Conservation (phyloP, 352 stramenopile species). For the Phytophthora sp. region DNA sequence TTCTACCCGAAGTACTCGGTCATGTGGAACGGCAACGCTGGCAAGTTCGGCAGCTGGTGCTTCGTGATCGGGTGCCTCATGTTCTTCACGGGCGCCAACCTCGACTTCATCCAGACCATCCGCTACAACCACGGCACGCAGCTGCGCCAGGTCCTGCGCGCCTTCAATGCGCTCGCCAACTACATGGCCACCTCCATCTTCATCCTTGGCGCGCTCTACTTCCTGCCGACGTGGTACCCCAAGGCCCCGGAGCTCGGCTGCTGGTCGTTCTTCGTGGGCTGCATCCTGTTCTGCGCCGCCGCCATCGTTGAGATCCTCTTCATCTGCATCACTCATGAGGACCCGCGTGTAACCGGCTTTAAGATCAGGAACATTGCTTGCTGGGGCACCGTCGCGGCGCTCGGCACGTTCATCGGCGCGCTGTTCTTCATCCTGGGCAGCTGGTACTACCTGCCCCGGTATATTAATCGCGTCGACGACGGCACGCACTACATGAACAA, state of each 20-base stretch:
- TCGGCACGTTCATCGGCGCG: constrained; percentile 69
- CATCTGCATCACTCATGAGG: constrained; percentile 64
- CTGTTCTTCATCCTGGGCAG: constrained; percentile 80
- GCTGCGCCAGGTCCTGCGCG: constrained; percentile 57
- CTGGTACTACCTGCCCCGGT: constrained; percentile 83
- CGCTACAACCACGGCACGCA: constrained; percentile 59
- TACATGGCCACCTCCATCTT: constrained; percentile 77
- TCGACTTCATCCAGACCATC: constrained; percentile 77
- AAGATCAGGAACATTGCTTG: constrained; percentile 59
- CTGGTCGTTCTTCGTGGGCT: constrained; percentile 79
- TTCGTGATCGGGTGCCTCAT: constrained; percentile 78
- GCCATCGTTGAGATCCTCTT: constrained; percentile 72
- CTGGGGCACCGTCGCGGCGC: constrained; percentile 54
- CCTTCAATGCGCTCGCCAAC: constrained; percentile 68
- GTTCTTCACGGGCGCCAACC: constrained; percentile 70
- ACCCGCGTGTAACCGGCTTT: constrained; percentile 51
- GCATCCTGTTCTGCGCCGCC: constrained; percentile 64
- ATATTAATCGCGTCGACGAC: constrained; percentile 65
- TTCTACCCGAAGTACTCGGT: constrained; percentile 82
- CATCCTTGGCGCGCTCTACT: constrained; percentile 80
- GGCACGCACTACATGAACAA: constrained; percentile 77
- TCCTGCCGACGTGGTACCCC: constrained; percentile 75
- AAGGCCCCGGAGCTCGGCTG: constrained; percentile 71
- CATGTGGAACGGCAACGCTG: constrained; percentile 63
- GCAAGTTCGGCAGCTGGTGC: constrained; percentile 65